Base-by-base conservation (phyloP, 139 green algal species). In the Chloropicon primus region DNA sequence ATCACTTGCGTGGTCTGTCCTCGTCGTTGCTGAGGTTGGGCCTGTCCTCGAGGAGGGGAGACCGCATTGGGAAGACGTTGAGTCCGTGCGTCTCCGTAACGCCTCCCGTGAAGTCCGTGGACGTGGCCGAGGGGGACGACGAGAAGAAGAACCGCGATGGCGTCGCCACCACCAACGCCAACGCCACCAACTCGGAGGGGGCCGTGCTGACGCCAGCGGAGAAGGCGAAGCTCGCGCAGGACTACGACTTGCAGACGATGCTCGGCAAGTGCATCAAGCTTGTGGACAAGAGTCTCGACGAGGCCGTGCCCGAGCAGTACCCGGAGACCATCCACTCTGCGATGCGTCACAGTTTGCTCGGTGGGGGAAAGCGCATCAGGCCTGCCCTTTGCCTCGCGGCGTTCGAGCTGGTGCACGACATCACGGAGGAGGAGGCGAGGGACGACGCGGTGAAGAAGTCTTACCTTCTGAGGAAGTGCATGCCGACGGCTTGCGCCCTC, bases 341-440 rank as follows among this genome's bases (percentile, higher is more conserved):
- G 27, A 99, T 99, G 96, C 81, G 94, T 78, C 98, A 98, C 83
- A 96, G 91, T 0, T 79, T 97, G 72, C 82, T 97, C 24, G 93
- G 91, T 25, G 94, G 94, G 28, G 96, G 96, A 76, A 99, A 99
- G 87, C 87, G 95, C 26, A 91, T 99, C 72, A 86, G 96, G 10
- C 96, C 96, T 1, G 89, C 88, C 1, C 86, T 99, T 27, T 97
- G 91, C 82, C 84, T 99, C 27, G 96, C 96, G 17, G 92, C 96
- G 1, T 97, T 92, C 79, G 94, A 98, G 81, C 84, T 98, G 2
- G 91, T 98, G 41, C 41, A 62, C 22, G 96, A 94, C 53, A 94
- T 91, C 72, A 76, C 54, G 1, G 62, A 73, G 23, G 82, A 75
- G 2, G 72, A 27, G 25, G 80, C 77, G 2, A 81, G 77, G 74